Percentiles rank a stretch among this genome's conserved stretches.
Conservation (phyloP, 1,284 basidiomycete species). For the Apiotrichum sp. region DNA sequence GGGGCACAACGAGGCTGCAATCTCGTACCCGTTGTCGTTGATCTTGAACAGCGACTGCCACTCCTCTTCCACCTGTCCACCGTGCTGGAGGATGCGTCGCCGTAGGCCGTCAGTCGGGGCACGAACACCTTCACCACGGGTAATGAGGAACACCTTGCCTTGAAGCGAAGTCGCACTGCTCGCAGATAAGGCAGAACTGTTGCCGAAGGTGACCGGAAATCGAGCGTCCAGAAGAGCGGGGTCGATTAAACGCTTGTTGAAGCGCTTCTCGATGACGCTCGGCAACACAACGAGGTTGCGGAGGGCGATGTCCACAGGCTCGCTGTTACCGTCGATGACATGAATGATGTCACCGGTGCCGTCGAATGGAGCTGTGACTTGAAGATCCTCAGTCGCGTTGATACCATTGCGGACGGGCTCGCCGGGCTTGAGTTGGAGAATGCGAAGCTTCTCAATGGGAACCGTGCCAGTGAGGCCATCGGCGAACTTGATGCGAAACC, state of each 20-base stretch:
- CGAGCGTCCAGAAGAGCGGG: not conserved
- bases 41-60: constrained; percentile 58
- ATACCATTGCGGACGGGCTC: constrained; percentile 7
- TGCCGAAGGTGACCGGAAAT: not conserved
- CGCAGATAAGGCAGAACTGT: not conserved
- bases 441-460: constrained; percentile 3
- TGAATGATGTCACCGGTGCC: not conserved
- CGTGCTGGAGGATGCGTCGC: constrained; percentile 52
- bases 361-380: constrained; percentile 4
- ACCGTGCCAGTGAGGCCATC: constrained; percentile 1
- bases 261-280: constrained; percentile 1
- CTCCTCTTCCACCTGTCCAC: constrained; percentile 60
- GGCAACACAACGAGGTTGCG: constrained; percentile 3
- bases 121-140: constrained; percentile 29
- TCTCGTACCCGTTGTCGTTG: constrained; percentile 1
- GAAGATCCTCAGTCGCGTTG: not conserved
- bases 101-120: constrained; percentile 30
- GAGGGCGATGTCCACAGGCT: not conserved
- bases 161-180: not conserved
- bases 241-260: constrained; percentile 5
- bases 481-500: constrained; percentile 11
- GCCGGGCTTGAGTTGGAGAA: constrained; percentile 9
- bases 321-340: not conserved
- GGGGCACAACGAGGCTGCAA: constrained; percentile 32
- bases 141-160: constrained; percentile 18